Percentiles rank a stretch among this genome's conserved stretches.
phyloP scores from a whole-genome alignment of 495 filamentous ascomycete genomes.

The Cryomyces antarcticus region DNA sequence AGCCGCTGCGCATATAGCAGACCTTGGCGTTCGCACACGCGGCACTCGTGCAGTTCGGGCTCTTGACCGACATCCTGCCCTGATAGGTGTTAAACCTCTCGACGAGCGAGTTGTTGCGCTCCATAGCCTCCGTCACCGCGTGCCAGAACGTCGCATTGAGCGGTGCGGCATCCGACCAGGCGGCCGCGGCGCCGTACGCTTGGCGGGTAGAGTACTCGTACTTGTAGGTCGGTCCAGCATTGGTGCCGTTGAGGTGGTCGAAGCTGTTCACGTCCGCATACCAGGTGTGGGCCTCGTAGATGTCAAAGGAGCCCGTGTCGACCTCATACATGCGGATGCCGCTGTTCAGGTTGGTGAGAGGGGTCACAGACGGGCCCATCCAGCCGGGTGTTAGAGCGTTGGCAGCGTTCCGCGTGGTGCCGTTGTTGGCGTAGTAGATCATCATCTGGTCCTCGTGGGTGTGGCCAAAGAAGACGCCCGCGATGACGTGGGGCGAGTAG shows the following conservation, averaged over 20 bases:
- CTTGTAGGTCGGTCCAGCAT: slow-evolving; percentile 13
- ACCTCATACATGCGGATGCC: slow-evolving; percentile 19
- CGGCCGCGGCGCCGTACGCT: slow-evolving; percentile 25
- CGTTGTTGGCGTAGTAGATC: slow-evolving; percentile 21
- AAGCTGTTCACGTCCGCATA: slow-evolving; percentile 15
- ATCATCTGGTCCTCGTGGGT: slow-evolving; percentile 19
- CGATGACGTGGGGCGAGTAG: slow-evolving; percentile 18
- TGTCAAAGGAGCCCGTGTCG: slow-evolving; percentile 15
- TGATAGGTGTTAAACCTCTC: slow-evolving; percentile 31
- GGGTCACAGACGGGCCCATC: slow-evolving; percentile 18
- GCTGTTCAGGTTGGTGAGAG: slow-evolving; percentile 17
- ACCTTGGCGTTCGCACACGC: slow-evolving; percentile 33
- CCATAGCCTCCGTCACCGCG: slow-evolving; percentile 38
- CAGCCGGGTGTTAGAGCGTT: slow-evolving; percentile 16
- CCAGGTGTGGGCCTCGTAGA: slow-evolving; percentile 19
- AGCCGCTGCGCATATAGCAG: slow-evolving; percentile 40
- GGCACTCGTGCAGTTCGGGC: slow-evolving; percentile 28
- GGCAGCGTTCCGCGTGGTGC: slow-evolving; percentile 10
- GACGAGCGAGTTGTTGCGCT: slow-evolving; percentile 26
- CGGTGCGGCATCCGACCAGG: slow-evolving; percentile 27
- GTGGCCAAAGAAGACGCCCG: slow-evolving; percentile 19
- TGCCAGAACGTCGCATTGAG: slow-evolving; percentile 39
- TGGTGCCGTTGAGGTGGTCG: slow-evolving; percentile 2
- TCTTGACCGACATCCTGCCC: slow-evolving; percentile 29
- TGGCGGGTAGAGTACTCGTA: slow-evolving; percentile 37